A percentile compares a stretch with the other conserved stretches of the same genome.
phyloP scores from a whole-genome alignment of 1,284 basidiomycete genomes.

The Porodaedalea pini region DNA sequence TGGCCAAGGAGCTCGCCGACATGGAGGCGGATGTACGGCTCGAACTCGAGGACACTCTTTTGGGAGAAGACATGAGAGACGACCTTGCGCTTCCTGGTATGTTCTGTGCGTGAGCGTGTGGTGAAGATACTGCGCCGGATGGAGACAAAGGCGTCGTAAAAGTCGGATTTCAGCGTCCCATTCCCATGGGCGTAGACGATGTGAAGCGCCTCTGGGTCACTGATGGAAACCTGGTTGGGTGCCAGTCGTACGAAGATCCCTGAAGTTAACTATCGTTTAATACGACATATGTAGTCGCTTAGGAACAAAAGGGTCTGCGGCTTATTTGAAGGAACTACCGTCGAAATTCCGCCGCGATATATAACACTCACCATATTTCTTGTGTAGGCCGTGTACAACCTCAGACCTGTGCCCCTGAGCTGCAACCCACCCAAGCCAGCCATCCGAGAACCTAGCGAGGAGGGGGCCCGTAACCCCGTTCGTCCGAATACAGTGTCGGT shows the following conservation, averaged over 20 bases:
- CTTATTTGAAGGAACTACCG: too few species aligned
- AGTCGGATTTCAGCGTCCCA: slow-evolving; percentile 48
- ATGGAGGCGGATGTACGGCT: slow-evolving; percentile 72
- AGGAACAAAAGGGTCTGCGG: too few species aligned
- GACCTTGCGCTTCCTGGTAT: slow-evolving; percentile 48
- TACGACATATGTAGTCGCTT: too few species aligned
- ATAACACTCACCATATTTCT: slow-evolving; percentile 67
- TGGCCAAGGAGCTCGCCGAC: slow-evolving; percentile 62
- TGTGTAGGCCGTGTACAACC: slow-evolving; percentile 71
- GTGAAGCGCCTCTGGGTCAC: slow-evolving; percentile 74
- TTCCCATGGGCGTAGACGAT: slow-evolving; percentile 78
- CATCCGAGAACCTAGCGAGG: slow-evolving; percentile 70
- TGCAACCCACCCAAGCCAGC: slow-evolving; percentile 70
- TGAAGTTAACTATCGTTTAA: too few species aligned
- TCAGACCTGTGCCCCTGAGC: slow-evolving; percentile 74
- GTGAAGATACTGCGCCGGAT: slow-evolving; percentile 38
- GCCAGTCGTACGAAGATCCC: slow-evolving; percentile 82
- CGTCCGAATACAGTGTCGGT: slow-evolving; percentile 53
- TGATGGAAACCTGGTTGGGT: slow-evolving; percentile 83
- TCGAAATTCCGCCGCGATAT: too few species aligned
- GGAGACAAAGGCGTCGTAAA: slow-evolving; percentile 46
- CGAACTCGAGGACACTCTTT: slow-evolving; percentile 78
- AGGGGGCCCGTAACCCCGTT: slow-evolving; percentile 65
- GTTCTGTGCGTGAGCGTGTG: slow-evolving; percentile 48
- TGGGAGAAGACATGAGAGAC: slow-evolving; percentile 49